Evolutionary conservation across 768 basidiomycete species (phyloP).

Genomic region (Phylloporus rhodoxanthus): DNA sequence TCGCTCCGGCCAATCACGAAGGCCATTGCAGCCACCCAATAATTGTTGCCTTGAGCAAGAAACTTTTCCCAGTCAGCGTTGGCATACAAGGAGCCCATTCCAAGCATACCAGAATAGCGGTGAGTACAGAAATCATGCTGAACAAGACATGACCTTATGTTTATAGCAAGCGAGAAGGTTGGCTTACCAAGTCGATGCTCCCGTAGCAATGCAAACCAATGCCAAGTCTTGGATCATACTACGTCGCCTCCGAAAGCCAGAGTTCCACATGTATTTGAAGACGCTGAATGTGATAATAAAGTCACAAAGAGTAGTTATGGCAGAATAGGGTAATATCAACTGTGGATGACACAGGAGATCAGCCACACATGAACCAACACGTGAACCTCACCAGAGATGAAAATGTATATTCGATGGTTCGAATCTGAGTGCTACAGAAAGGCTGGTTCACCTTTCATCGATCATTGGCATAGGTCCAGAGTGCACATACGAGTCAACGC

Average conservation of each 20-base stretch:
- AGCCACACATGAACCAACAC: background rate
- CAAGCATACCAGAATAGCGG: constrained; percentile 3
- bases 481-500: background rate
- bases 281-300: background rate
- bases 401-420: background rate
- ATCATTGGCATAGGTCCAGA: background rate
- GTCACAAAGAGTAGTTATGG: background rate
- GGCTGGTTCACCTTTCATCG: background rate
- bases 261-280: constrained; percentile 17
- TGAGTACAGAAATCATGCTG: background rate
- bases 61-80: background rate
- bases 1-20: background rate
- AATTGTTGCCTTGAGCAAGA: background rate
- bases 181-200: constrained; percentile 10
- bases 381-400: constrained; percentile 1
- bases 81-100: background rate
- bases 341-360: background rate
- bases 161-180: too few relatives aligned
- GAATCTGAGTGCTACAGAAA: background rate
- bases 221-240: constrained; percentile 8
- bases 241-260: constrained; percentile 9
- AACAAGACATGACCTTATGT: background rate
- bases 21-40: background rate
- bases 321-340: background rate
- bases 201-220: constrained; percentile 7